phyloP scores from a whole-genome alignment of 176 grass and related monocot genomes.

The Carex parvula region DNA sequence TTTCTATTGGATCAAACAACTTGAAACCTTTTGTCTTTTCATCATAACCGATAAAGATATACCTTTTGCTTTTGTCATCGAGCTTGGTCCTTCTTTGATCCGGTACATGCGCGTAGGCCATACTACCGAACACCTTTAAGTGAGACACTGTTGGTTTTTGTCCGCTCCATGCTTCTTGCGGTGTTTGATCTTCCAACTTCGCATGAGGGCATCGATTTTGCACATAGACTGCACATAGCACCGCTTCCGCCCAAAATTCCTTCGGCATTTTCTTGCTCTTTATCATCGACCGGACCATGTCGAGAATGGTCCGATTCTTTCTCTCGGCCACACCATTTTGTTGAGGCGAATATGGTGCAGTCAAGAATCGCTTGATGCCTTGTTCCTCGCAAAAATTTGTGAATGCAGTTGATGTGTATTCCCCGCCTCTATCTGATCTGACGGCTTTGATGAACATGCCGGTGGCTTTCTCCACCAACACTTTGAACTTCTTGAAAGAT shows the following conservation, averaged over 20 bases:
- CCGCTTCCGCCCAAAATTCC: background rate
- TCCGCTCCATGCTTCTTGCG: no score
- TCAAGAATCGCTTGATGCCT: background rate
- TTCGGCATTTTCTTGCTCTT: background rate
- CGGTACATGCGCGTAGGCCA: no score
- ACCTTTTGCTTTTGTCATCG: background rate
- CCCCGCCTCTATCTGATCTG: background rate
- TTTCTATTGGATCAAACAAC: background rate
- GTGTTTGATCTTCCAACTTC: background rate
- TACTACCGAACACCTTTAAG: no score
- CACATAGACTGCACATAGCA: background rate
- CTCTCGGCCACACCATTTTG: conserved; percentile 10
- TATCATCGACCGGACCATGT: background rate
- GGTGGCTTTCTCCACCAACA: background rate
- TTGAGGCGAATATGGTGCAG: background rate
- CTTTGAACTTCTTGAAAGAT: background rate
- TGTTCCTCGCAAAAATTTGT: background rate
- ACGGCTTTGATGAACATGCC: background rate
- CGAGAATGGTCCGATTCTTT: background rate
- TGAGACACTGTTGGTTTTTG: no score
- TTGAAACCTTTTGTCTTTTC: conserved; percentile 3
- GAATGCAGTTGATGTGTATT: no score
- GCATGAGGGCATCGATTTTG: background rate
- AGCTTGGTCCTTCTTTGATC: no score
- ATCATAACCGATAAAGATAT: background rate